Conservation (phyloP, 768 basidiomycete species). For the Termitomyces sp. region DNA sequence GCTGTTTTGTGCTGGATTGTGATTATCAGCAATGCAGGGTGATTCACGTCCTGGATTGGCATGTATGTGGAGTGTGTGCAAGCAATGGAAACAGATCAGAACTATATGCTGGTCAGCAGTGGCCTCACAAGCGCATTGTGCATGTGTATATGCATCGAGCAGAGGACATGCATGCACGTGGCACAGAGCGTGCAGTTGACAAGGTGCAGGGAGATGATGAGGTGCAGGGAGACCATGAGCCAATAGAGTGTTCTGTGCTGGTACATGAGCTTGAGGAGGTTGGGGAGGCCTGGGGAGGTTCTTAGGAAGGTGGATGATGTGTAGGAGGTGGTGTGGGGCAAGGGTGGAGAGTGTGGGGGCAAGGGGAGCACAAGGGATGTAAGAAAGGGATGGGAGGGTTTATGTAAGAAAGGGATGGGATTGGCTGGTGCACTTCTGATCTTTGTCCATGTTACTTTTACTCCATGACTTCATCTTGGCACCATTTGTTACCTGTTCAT, state of each 20-base stretch:
- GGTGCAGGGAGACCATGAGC: conserved; percentile 54
- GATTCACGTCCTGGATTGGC: no score
- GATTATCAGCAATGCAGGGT: conserved; percentile 2
- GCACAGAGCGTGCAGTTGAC: conserved; percentile 67
- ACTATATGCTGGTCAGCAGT: conserved; percentile 71
- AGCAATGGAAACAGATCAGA: conserved; percentile 81
- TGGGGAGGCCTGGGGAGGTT: conserved; percentile 48
- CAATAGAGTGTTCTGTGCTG: conserved; percentile 72
- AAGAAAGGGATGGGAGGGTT: no score
- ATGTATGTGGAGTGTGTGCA: conserved; percentile 22
- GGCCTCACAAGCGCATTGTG: conserved; percentile 60
- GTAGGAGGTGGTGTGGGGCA: conserved; percentile 63
- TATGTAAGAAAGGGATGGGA: no score
- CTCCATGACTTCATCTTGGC: no score
- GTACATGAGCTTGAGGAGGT: no score
- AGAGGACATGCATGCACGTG: conserved; percentile 81
- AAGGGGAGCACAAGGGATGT: conserved; percentile 22
- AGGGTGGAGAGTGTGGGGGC: conserved; percentile 29
- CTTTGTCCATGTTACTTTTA: no score
- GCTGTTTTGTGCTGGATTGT: conserved; percentile 67
- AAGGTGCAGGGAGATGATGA: no score
- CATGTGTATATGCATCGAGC: conserved; percentile 67
- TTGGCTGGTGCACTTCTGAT: no score
- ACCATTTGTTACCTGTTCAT: no score
- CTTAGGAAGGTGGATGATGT: conserved; percentile 63